Evolutionary conservation across 768 basidiomycete species (phyloP), one percentile per base, ranked within the genome.

Genomic region (Grammothele lineata): DNA sequence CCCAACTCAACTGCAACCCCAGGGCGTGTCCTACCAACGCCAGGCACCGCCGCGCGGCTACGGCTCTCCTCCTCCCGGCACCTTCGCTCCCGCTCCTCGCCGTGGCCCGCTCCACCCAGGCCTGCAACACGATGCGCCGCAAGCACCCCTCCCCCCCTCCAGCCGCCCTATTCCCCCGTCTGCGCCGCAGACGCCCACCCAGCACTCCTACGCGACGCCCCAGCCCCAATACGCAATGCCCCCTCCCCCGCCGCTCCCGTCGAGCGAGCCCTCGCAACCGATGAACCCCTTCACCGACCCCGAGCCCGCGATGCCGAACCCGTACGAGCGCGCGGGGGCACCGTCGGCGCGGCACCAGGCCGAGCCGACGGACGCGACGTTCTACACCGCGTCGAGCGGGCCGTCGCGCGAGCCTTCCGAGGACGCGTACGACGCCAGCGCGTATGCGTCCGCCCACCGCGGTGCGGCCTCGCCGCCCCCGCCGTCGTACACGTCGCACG

Each of bases 311-410:
- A 46, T 51, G 50, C 45, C 45, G 35, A 51, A 51, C 40, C 50
- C 50, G 45, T 51, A 51, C 37, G 51, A 48, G 32, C 11, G 18
- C 18, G 38, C 23, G 33, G 30, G 21, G 23, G 40, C 9, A n/a
- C 2, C 15, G 15, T 12, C 5, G 10, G 33, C 17, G 39, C n/a
- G 49, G 22, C 46, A 47, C 51, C 46, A 40, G 33, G 37, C 46
- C 23, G 42, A 52, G 37, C 26, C 46, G 46, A 52, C 37, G 41
- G 51, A 52, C 37, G 46, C 46, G 42, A 52, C 51, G 46, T 52
- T 52, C 46, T 52, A 52, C 33, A 52, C 51, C 10, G 51, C 51
- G 7, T 24, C 17, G 15, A 40, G 42, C n/a, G 45, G 21, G 24
- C 46, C 43, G 14, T 44, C 45, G 42, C 41, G 40, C 15, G 45